Percentiles rank a stretch among this genome's conserved stretches.
Conservation (phyloP, 306 rosid genomes). For the Cucurbita maxima region DNA sequence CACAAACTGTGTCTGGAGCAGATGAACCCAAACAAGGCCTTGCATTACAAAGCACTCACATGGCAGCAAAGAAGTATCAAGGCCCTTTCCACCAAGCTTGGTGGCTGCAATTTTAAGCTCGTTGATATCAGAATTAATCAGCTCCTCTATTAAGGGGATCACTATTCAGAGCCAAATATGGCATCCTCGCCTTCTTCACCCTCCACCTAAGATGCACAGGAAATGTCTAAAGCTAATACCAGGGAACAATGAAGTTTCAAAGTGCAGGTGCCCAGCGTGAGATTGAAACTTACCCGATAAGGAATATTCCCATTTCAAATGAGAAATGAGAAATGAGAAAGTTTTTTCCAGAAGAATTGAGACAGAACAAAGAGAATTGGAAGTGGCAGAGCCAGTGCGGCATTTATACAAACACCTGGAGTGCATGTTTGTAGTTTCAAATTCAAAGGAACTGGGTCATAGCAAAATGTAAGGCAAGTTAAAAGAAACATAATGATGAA, state of each 20-base stretch:
- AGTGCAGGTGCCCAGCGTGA: no score
- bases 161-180: conserved; percentile 25
- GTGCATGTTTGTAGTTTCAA: neutral
- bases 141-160: conserved; percentile 21
- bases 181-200: conserved; percentile 18
- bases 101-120: conserved; percentile 34
- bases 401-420: conserved; percentile 2
- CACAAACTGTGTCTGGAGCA: neutral
- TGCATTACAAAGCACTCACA: conserved; percentile 17
- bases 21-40: neutral
- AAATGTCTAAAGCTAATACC: no score
- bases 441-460: neutral
- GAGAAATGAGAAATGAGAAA: neutral
- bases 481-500: neutral
- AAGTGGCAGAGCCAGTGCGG: neutral
- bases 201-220: no score
- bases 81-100: conserved; percentile 29
- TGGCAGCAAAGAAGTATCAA: conserved; percentile 39
- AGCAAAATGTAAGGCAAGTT: neutral
- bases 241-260: no score
- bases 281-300: no score
- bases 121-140: conserved; percentile 26
- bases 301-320: neutral
- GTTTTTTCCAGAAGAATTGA: neutral
- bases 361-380: neutral